These are phyloP conservation scores for Prosopis cineraria DNA, from an alignment of 306 rosid species.

Conservation along the genomic window DNA sequence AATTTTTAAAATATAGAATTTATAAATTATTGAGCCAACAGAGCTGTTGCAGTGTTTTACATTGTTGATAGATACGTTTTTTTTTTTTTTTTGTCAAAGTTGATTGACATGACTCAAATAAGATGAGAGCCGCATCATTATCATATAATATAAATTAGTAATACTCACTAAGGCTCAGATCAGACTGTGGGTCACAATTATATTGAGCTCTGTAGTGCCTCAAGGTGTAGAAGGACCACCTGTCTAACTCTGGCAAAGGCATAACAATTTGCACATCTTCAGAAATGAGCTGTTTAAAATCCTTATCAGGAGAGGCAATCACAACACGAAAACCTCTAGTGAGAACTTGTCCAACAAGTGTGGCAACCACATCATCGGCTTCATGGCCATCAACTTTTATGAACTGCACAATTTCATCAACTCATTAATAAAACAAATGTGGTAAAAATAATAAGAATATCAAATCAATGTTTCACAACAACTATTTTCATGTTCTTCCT, in stretches of 20 bases:
- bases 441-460: neutral
- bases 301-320: conserved; percentile 96
- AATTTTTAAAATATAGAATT: neutral
- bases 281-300: conserved; percentile 92
- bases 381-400: conserved; percentile 77
- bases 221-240: conserved; percentile 95
- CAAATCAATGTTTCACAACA: neutral
- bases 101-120: conserved; percentile 17
- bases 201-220: conserved; percentile 81
- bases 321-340: conserved; percentile 61
- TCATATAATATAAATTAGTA: conserved; percentile 2
- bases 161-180: conserved; percentile 87
- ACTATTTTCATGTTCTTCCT: neutral
- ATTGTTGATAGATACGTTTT: too few relatives aligned
- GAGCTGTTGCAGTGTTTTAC: neutral
- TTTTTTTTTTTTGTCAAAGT: too few relatives aligned
- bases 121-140: neutral
- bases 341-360: conserved; percentile 76
- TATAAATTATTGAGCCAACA: neutral
- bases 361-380: conserved; percentile 96
- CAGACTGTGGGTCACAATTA: conserved; percentile 78
- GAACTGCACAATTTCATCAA: conserved; percentile 48
- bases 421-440: conserved; percentile 19
- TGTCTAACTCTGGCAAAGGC: conserved; percentile 74
- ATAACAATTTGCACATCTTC: conserved; percentile 90